Evolutionary conservation across 305 asterid genomes (phyloP), one percentile per base, ranked within the genome.

Genomic region (Nicotiana rustica): DNA sequence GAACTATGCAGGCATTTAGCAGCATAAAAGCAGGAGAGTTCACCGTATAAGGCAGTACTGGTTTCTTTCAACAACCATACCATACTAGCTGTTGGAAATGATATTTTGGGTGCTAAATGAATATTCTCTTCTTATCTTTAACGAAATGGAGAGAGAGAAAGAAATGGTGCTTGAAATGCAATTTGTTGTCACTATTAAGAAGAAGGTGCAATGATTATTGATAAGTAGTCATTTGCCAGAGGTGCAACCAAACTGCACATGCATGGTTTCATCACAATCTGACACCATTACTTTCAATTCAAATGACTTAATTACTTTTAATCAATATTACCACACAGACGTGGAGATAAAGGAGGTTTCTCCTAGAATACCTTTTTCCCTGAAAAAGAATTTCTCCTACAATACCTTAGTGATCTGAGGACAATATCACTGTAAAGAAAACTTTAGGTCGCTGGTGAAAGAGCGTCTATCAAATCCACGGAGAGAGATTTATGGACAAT

Each of bases 211-310:
- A 82, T 82, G 64, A 81, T 81, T 84, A 80, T 61, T 60, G 83
- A 78, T 59, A 79, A 67, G 79, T 75, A 84, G 84, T 80, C 84
- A 84, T 91, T 89, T 88, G 82, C 78, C 66, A 62, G 85, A 85
- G 91, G 86, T 90, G 86, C 89, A 91, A 88, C 94, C 86, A 88
- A 90, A 75, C 68, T 52, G 93, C 96, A 94, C 94, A 94, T 94
- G 97, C 92, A 86, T 83, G 96, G 95, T 94, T 93, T 84, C 92
- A 84, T 82, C 83, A 82, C 82, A 85, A 85, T 76, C 83, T 68
- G 92, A 88, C 91, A 89, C 69, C 71, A 86, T 87, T 81, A 86
- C 71, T 83, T 70, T 82, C 77, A 69, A 81, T 80, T 81, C 91
- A 56, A 83, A 69, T 36, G 59, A 78, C 31, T 77, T 83, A 77